Evolutionary conservation across 78 protist genomes (phyloP), one percentile per base, ranked within the genome.

Genomic region (Monosiga brevicollis): DNA sequence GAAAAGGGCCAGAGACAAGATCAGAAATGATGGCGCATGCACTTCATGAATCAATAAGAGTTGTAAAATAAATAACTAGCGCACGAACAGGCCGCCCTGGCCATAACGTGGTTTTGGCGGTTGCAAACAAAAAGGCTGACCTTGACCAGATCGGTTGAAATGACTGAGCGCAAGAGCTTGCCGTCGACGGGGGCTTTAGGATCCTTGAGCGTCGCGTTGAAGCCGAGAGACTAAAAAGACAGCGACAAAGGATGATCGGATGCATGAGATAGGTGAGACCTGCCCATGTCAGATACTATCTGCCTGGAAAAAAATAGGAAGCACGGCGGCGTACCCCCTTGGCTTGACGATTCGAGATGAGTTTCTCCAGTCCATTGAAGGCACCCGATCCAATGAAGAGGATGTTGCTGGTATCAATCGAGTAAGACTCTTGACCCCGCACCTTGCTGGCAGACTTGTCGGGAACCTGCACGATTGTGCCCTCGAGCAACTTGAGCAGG

Each of bases 351-450:
- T 73, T 62, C 42, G 29, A 15, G 32, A 87, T 70, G 10, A 78
- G 0, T 36, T 39, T n/a, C 6, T 78, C 84, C 1, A 89, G 55
- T 1, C 83, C 84, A 1, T 70, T 1, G 82, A 89, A 89, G 43
- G 91, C 88, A 43, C 91, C 87, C 22, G 73, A 37, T 36, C 36
- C 55, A 55, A 89, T 74, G 77, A 89, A 89, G 41, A 89, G 88
- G 74, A 89, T 89, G 84, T 89, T 82, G 36, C 62, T n/a, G 24
- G 91, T 89, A 78, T 89, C 91, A n/a, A 89, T 38, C 40, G 42
- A 36, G 15, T 82, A 15, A 9, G 9, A 29, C 23, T 88, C 88
- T 42, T 36, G 73, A 54, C 84, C 80, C 25, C 87, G 86, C 32
- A 25, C 39, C 84, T 88, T 88, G 22, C 88, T 86, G 38, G 78